Conservation (phyloP, 2,329 filamentous ascomycete genomes). For the Tolypocladium pustulatum region DNA sequence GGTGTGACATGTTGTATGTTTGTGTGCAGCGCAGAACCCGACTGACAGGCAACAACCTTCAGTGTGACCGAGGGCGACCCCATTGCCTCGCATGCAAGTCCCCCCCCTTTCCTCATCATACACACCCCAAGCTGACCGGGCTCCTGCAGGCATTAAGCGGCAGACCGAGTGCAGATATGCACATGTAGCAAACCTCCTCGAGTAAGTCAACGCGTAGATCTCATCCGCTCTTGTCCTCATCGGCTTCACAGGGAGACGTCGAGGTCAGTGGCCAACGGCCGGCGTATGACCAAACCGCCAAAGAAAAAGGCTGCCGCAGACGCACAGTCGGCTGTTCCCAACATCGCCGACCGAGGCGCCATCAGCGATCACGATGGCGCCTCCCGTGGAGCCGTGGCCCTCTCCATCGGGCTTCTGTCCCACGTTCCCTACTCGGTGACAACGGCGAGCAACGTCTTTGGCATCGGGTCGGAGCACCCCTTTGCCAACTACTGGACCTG, state of each 20-base stretch:
- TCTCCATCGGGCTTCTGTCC: conserved; percentile 54
- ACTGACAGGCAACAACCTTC: conserved; percentile 1
- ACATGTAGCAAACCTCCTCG: conserved; percentile 64
- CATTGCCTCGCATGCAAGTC: conserved; percentile 54
- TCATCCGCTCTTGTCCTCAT: conserved; percentile 1
- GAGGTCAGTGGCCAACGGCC: conserved; percentile 39
- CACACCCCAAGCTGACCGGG: conserved; percentile 10
- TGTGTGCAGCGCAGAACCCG: background rate
- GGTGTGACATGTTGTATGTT: background rate
- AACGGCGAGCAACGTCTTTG: conserved; percentile 67
- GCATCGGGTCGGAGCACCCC: conserved; percentile 68
- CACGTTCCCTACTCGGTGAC: conserved; percentile 63
- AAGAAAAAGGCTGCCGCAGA: conserved; percentile 37
- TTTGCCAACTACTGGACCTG: conserved; percentile 83
- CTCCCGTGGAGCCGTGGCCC: conserved; percentile 40
- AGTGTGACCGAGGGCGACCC: conserved; percentile 68
- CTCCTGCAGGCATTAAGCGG: conserved; percentile 57
- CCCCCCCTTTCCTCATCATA: background rate
- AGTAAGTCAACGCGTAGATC: conserved; percentile 38
- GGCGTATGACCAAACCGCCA: conserved; percentile 46
- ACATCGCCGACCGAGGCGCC: conserved; percentile 44
- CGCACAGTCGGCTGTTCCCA: conserved; percentile 34
- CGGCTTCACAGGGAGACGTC: conserved; percentile 41
- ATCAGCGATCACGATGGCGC: conserved; percentile 30
- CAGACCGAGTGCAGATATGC: conserved; percentile 69